Percentiles rank a stretch among this genome's conserved stretches.
Evolutionary conservation across 768 basidiomycete species (phyloP).

Genomic region (Kondoa subrosea): DNA sequence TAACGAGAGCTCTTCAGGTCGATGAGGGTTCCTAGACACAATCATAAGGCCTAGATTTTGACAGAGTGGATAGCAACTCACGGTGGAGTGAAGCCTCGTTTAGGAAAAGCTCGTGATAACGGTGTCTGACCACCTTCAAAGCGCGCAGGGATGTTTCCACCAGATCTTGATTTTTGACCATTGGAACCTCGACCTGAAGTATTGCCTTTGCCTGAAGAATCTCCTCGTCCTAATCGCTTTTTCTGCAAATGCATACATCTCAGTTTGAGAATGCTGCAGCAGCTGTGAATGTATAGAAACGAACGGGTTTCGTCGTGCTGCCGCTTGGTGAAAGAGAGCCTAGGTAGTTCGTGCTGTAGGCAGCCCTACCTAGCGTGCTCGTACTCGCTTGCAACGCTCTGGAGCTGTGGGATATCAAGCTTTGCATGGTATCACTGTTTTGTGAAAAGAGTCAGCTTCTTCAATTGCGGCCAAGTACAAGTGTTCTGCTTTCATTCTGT

Average conservation of each 20-base stretch:
- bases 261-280: not conserved
- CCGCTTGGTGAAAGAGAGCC: slow-evolving; percentile 55
- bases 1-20: slow-evolving; percentile 67
- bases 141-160: slow-evolving; percentile 62
- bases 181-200: slow-evolving; percentile 89
- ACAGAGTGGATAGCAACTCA: slow-evolving; percentile 35
- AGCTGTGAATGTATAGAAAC: too few species aligned
- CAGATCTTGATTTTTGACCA: slow-evolving; percentile 83
- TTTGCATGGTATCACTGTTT: too few species aligned
- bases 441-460: too few species aligned
- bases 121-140: slow-evolving; percentile 98
- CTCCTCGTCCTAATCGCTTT: slow-evolving; percentile 88
- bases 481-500: too few species aligned
- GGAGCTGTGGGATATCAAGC: too few species aligned
- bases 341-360: slow-evolving; percentile 31
- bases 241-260: slow-evolving; percentile 38
- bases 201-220: slow-evolving; percentile 75
- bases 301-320: slow-evolving; percentile 44
- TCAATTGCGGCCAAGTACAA: too few species aligned
- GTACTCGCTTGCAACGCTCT: too few species aligned
- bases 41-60: not conserved
- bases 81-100: slow-evolving; percentile 86
- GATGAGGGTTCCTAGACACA: slow-evolving; percentile 47
- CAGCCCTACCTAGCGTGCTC: not conserved
- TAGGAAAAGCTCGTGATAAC: slow-evolving; percentile 74